Conservation (phyloP, 2,329 filamentous ascomycete species). For the Onygenales sp. region DNA sequence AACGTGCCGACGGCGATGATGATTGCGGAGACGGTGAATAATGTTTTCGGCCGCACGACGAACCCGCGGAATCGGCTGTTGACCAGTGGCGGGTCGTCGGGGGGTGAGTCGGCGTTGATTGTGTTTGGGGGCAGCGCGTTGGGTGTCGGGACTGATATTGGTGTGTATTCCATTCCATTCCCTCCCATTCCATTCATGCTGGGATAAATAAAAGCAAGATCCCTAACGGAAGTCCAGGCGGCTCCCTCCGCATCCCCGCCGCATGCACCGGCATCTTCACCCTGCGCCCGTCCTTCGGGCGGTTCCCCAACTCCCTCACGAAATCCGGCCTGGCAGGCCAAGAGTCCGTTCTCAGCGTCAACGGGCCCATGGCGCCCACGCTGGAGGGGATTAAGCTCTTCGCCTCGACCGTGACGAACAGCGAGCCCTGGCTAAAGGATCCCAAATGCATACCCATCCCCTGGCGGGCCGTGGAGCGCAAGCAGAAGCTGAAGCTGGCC, state of each 20-base stretch:
- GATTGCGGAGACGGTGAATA: conserved; percentile 36
- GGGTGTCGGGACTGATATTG: conserved; percentile 34
- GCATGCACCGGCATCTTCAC: conserved; percentile 47
- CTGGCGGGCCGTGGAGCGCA: conserved; percentile 24
- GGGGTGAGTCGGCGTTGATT: conserved; percentile 30
- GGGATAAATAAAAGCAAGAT: not conserved
- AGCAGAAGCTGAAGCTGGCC: conserved; percentile 26
- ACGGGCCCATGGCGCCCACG: conserved; percentile 29
- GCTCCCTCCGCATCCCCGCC: conserved; percentile 30
- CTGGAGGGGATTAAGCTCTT: conserved; percentile 25
- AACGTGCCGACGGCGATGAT: conserved; percentile 33
- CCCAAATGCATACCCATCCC: conserved; percentile 30
- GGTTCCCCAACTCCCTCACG: conserved; percentile 49
- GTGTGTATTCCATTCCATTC: conserved; percentile 8
- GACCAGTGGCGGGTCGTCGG: conserved; percentile 26
- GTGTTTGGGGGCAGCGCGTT: conserved; percentile 27
- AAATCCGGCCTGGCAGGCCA: conserved; percentile 33
- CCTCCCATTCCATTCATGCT: not conserved
- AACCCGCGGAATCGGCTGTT: conserved; percentile 26
- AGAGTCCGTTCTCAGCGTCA: conserved; percentile 31
- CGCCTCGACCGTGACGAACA: conserved; percentile 24
- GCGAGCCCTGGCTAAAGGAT: conserved; percentile 27
- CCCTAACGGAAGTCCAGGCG: conserved; percentile 18
- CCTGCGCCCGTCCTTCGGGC: conserved; percentile 44
- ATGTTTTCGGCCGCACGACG: conserved; percentile 33